A percentile compares a stretch with the other conserved stretches of the same genome.
These are phyloP conservation scores for Globisporangium polare DNA, from an alignment of 352 stramenopile species.

Conservation along the genomic window DNA sequence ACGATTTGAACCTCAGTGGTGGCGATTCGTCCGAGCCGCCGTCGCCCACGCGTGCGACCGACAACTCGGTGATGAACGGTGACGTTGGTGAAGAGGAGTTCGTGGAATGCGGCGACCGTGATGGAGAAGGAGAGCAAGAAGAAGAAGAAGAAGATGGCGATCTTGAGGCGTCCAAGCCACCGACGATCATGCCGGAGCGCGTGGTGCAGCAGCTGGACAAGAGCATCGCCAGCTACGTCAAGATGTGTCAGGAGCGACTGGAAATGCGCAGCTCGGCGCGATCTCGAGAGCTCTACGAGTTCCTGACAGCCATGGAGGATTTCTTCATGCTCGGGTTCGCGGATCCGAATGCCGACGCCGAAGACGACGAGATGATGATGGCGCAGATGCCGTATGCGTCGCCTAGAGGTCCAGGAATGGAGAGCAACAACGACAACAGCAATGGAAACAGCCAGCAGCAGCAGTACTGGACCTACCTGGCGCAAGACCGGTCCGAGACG, in stretches of 20 bases:
- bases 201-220: slow-evolving; percentile 58
- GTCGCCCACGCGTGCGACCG: neutral
- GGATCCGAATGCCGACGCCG: slow-evolving; percentile 15
- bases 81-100: neutral
- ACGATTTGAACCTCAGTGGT: slow-evolving; percentile 10
- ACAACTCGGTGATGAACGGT: neutral
- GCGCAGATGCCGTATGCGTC: slow-evolving; percentile 1
- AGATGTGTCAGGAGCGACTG: slow-evolving; percentile 49
- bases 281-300: slow-evolving; percentile 63
- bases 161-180: slow-evolving; percentile 11
- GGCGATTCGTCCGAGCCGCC: slow-evolving; percentile 11
- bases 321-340: slow-evolving; percentile 63
- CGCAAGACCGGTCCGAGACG: slow-evolving; percentile 42
- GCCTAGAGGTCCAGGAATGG: slow-evolving; percentile 3
- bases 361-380: slow-evolving; percentile 10
- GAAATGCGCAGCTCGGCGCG: slow-evolving; percentile 67
- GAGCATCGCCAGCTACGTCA: slow-evolving; percentile 46
- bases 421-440: neutral
- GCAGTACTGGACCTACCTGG: slow-evolving; percentile 65
- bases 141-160: slow-evolving; percentile 9
- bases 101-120: neutral
- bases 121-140: slow-evolving; percentile 13
- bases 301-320: slow-evolving; percentile 67
- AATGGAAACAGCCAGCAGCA: neutral
- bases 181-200: slow-evolving; percentile 37